phyloP scores from a whole-genome alignment of 768 basidiomycete genomes.

The Grammothele lineata region DNA sequence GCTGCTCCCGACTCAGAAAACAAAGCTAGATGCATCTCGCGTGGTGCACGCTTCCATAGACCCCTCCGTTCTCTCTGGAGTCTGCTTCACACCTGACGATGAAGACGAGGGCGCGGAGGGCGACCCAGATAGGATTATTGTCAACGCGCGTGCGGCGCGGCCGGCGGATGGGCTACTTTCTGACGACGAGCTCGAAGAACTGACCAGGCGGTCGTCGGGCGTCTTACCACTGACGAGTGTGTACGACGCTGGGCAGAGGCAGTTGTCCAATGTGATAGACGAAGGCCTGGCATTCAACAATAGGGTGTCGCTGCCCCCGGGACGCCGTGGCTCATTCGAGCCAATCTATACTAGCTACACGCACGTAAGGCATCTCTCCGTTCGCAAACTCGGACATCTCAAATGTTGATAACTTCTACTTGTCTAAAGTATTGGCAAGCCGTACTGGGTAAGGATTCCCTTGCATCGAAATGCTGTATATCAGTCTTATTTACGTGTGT shows the following conservation, averaged over 20 bases:
- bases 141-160: constrained; percentile 59
- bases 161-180: constrained; percentile 68
- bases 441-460: constrained; percentile 55
- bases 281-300: constrained; percentile 45
- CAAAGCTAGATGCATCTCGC: constrained; percentile 53
- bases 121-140: constrained; percentile 68
- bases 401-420: neutral
- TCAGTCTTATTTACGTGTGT: neutral
- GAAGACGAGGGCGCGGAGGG: constrained; percentile 41
- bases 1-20: constrained; percentile 51
- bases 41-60: constrained; percentile 73
- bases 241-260: constrained; percentile 53
- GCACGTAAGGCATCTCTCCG: constrained; percentile 17
- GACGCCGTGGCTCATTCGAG: constrained; percentile 56
- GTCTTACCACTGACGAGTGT: constrained; percentile 54
- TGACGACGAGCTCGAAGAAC: constrained; percentile 46
- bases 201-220: constrained; percentile 34
- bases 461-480: neutral
- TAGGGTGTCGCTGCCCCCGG: constrained; percentile 36
- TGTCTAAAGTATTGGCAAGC: constrained; percentile 65
- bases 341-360: constrained; percentile 90
- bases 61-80: constrained; percentile 45
- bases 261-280: constrained; percentile 13
- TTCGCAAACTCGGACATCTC: neutral
- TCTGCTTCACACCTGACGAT: constrained; percentile 18